phyloP scores from a whole-genome alignment of 495 filamentous ascomycete genomes.

The Daldinia bambusicola region DNA sequence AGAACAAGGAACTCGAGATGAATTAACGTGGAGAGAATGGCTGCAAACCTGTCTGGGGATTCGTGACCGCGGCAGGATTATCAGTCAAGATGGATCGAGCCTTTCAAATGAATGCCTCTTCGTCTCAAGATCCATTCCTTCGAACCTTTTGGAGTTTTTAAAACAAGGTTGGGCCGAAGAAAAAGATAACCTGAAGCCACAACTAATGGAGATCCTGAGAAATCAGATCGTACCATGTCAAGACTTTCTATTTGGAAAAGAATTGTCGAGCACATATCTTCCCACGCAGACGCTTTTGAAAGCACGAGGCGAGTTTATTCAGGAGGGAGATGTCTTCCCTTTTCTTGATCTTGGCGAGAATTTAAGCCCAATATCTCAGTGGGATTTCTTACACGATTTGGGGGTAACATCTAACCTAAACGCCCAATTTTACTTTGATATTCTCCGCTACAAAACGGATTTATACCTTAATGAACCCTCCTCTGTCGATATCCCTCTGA shows the following conservation, averaged over 20 bases:
- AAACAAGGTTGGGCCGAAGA: constrained; percentile 30
- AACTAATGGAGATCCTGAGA: constrained; percentile 2
- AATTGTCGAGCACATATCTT: constrained; percentile 26
- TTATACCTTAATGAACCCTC: too few relatives aligned
- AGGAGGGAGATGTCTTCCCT: constrained; percentile 42
- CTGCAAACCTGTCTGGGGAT: constrained; percentile 16
- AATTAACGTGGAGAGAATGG: constrained; percentile 31
- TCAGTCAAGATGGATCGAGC: neutral
- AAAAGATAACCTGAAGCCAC: neutral
- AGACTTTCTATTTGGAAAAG: too few relatives aligned
- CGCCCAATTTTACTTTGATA: constrained; percentile 31
- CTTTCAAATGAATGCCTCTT: constrained; percentile 45
- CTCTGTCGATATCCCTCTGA: constrained; percentile 8
- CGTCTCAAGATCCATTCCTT: constrained; percentile 43
- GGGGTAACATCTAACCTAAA: constrained; percentile 1
- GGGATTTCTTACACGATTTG: constrained; percentile 1
- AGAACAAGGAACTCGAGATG: neutral
- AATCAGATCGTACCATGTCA: constrained; percentile 29
- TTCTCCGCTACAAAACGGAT: constrained; percentile 7
- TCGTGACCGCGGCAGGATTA: constrained; percentile 14
- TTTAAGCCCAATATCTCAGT: constrained; percentile 1
- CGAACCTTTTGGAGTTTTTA: constrained; percentile 46
- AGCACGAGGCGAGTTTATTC: constrained; percentile 30
- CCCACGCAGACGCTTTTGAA: constrained; percentile 24
- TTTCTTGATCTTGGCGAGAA: constrained; percentile 30